Base-by-base conservation (phyloP, 345 rosid genomes). In the Raphanus sativus region DNA sequence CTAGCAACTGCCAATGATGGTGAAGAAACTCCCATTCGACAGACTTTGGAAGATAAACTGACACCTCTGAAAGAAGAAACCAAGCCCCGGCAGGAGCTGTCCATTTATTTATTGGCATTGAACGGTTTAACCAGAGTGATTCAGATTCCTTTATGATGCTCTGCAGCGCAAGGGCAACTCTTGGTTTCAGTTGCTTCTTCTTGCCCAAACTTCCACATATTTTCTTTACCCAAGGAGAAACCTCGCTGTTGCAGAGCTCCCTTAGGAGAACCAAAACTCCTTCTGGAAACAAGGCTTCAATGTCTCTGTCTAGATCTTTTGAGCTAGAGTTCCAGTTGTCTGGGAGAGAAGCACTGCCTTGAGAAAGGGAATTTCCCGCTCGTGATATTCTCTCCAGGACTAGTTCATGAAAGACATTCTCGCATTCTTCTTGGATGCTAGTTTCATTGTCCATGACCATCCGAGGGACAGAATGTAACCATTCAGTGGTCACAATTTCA, bases 381-480 rank as follows among this genome's bases (percentile, higher is more conserved):
- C 83, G 83, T 0, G 94, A 86, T 70, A 95, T 80, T 30, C 89
- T 80, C 62, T 92, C 96, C 81, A 92, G 64, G 55, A 95, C 90
- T 75, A 95, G 81, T 83, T 95, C 98, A 59, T 85, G 77, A 82
- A 95, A 95, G 89, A 95, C 80, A 65, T 81, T 92, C 85, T 92
- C 98, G 54, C 99, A 89, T 82, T 92, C 98, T 85, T 91, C 97
- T 80, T 95, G 99, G 77, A 95, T 87, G 85, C 90, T 95, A 42
- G 91, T 74, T 82, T 95, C 99, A 69, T 88, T 92, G 81, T 95
- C 98, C 74, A 87, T 69, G 75, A 92, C 84, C 81, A 89, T 82
- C 76, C 93, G 89, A 24, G 99, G 98, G 75, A 95, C 86, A 68
- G 94, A 88, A 81, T 89, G 95, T 56, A 95, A 87, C 99, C 99